Base-by-base conservation (phyloP, 202 grass and related monocot species). In the Setaria italica region DNA sequence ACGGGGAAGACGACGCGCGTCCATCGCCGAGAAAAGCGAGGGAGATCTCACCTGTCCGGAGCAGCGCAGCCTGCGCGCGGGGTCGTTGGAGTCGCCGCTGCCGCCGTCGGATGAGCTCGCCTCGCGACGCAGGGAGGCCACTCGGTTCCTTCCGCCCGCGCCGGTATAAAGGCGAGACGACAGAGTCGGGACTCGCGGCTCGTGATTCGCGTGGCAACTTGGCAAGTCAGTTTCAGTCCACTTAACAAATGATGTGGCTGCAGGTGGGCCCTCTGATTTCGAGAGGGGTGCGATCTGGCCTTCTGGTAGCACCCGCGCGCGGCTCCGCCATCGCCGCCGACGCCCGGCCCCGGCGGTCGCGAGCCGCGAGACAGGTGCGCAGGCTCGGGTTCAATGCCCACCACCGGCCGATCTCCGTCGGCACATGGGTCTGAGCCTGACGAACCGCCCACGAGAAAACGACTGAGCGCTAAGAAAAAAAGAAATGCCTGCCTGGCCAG, bases 41-140 rank as follows among this genome's bases (percentile, higher is more conserved):
- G 8, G 70, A 17, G 81, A 33, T 9, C 72, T 77, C 72, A 85
- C 72, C 82, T 77, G 62, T 49, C 4, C 47, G 62, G 37, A 84
- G 63, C 46, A 15, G 33, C 4, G 11, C 12, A 43, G 30, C 39
- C 39, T 41, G 39, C 39, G 39, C 39, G 39, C 39, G 39, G 39
- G 50, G 20, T 33, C 9, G 67, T 19, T 62, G 68, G 72, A 46
- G 59, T 55, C 62, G 49, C 29, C 8, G 78, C 47, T 60, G 37
- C 51, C 39, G 39, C 39, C 37, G 67, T 11, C 49, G 9, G 63
- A 5, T 60, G 12, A 43, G 46, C 34, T 54, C 47, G 37, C 65
- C 64, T 35, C 50, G 62, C 62, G 47, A 67, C 32, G 59, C 5
- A 47, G 5, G 70, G 39, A 48, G 70, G 25, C 59, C 10, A 1